Base-by-base conservation (phyloP, 495 filamentous ascomycete species). In the Tuber microsphaerosporum region DNA sequence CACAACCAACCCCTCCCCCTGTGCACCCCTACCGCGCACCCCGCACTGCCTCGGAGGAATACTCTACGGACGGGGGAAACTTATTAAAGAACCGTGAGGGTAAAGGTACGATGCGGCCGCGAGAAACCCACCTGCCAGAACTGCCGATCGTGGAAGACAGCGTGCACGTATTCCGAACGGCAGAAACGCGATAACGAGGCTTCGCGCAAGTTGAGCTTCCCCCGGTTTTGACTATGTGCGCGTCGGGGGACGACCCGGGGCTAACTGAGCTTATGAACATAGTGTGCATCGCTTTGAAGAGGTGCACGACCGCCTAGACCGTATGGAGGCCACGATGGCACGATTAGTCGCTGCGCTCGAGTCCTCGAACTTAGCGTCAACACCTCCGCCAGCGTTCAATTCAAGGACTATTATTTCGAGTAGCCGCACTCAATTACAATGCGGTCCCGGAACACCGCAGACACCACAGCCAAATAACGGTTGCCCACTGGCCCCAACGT, bases 181-280 rank as follows among this genome's bases (percentile, higher is more conserved):
- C 76, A 82, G 75, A 82, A 82, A 48, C 81, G 81, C 26, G 81
- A 82, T 43, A 82, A 82, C 56, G 81, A 82, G 39, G 81, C 80
- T 17, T 79, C 80, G 9, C 76, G 81, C 45, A 82, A 76, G 80
- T 82, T 74, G 65, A 31, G 45, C 74, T 19, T 51, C 71, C 34
- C 31, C 42, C 14, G 42, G 9, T 2, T 22, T 37, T 56, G 19
- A 69, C 16, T 34, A 3, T 71, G 44, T 41, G 71, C 26, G 17
- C 37, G 37, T 34, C 34, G 45, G 26, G 26, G 44, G 37, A 31
- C 16, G 16, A 17, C 31, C 12, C 56, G 56, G 56, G 0, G 31
- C 46, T 61, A 41, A 56, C 75, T 65, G 65, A 43, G 46, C 69
- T 71, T 20, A 14, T 75, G 22, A 10, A 12, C 14, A 22, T 20